Evolutionary conservation across 2,329 filamentous ascomycete genomes (phyloP), one percentile per base, ranked within the genome.

Genomic region (Rutstroemia sp.): DNA sequence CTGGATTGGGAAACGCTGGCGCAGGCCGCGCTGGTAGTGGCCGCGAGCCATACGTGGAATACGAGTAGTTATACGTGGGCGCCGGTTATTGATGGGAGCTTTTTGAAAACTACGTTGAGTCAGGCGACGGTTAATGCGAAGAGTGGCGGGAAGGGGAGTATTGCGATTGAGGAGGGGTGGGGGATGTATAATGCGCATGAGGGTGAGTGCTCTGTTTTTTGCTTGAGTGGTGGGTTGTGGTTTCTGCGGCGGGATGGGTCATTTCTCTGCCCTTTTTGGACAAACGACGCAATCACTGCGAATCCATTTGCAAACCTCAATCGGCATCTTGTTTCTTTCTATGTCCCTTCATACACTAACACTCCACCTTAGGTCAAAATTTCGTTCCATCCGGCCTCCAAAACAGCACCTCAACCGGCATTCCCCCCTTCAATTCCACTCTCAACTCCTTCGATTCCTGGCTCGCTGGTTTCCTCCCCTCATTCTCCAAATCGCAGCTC

Each of bases 171-270:
- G 2, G 65, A 70, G 8, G 73, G 76, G 0, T 78, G 78, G 60
- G 73, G 75, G n/a, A 79, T 78, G 73, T 84, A 84, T 66, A 86
- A 86, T 65, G 74, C 77, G 0, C 78, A 83, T 63, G 82, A 86
- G 65, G 64, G 64, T 49, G 23, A 23, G 39, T 17, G 25, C 25
- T 27, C 25, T 27, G 25, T 8, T 6, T 27, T 27, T 27, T 27
- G 25, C 25, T 27, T 27, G 25, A 27, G 25, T 6, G 6, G 25
- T 27, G 25, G 25, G 5, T 27, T 27, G 25, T 27, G 25, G 7
- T 27, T 27, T 27, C 25, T 27, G 25, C 25, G 7, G 25, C 23
- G 23, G 14, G 5, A 16, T 8, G 8, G n/a, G 17, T n/a, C 3
- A 3, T 23, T 30, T 42, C 16, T 42, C 16, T 42, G 10, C 2